Evolutionary conservation across 2,329 filamentous ascomycete genomes (phyloP), one percentile per base, ranked within the genome.

Genomic region (Aureobasidium sp.): DNA sequence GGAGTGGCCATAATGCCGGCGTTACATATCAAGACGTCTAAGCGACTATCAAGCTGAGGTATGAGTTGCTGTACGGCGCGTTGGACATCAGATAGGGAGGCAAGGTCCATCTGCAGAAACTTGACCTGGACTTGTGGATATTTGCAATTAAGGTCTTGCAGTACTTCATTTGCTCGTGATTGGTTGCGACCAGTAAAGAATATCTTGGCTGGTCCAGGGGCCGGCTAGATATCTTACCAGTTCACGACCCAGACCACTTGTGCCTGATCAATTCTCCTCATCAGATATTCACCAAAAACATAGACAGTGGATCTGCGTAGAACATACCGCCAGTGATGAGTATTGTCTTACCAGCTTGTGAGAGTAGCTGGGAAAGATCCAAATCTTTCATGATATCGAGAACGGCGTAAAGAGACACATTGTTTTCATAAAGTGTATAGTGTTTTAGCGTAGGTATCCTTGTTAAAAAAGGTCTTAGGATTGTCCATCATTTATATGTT

Each of bases 11-110:
- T 76, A 62, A 80, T 71, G 46, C 78, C 78, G 0, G 79, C 79
- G 64, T 80, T 80, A 67, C 74, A 72, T 60, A 79, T 70, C 2
- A 80, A 69, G 32, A 79, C 67, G 63, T 81, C 77, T 17, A 81
- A 74, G 5, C 75, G 74, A 6, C 46, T 26, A 20, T 27, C 48
- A 8, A 36, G 29, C 12, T 51, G 29, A 24, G 48, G 10, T 34
- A 20, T 15, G 12, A 51, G 29, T 3, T 20, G 15, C 48, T 51
- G 3, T 6, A 24, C n/a, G 36, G 29, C n/a, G 5, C 32, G 17
- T 24, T 67, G 41, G 20, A 73, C 71, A 1, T 73, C 70, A 27
- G 24, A 37, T 62, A 78, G 73, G 9, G 74, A 76, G 0, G 72
- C 70, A 0, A 79, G 73, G 67, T 79, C 77, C n/a, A 79, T 71